Base-by-base conservation (phyloP, 2,329 filamentous ascomycete genomes). In the Gaeumannomyces sp. region DNA sequence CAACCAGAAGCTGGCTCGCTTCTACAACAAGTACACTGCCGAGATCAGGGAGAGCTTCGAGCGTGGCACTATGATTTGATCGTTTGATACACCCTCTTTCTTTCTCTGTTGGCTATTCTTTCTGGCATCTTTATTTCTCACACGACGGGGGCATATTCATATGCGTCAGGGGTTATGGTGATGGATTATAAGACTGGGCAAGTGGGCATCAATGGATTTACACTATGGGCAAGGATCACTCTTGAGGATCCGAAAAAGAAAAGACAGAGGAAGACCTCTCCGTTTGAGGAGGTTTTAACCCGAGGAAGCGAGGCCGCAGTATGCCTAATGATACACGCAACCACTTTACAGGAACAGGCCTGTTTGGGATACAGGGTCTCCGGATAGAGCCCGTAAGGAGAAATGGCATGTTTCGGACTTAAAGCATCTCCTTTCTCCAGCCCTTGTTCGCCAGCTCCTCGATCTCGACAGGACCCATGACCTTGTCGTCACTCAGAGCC, bases 21-120 rank as follows among this genome's bases (percentile, higher is more conserved):
- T 98, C 80, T 99, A 99, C 79, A 95, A 99, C 80, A 96, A 97
- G 82, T 99, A 99, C 77, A 99, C 95, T 60, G 88, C 91, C 38
- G 95, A 99, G 76, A 98, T 99, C 72, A 84, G 95, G 74, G 95
- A 99, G 74, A 97, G 91, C 77, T 99, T 99, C 76, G 95, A 99
- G 84, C 86, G 95, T 69, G 95, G 95, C 25, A 98, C 95, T 4
- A 96, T 96, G 85, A 95, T 98, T 76, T 98, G 74, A 83, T 8
- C 7, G 6, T 22, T 59, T 50, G 45, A 27, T n/a, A 56, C 19
- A 14, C 25, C 60, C 60, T 28, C 38, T 31, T 59, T 11, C 0
- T 53, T 27, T 38, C n/a, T 29, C 28, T 59, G 10, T 53, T 53
- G 16, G 35, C 27, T 53, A 13, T 53, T 29, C 13, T 19, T 62